phyloP scores from a whole-genome alignment of 2,329 filamentous ascomycete genomes.

The Stagonosporopsis cucurbitacearum region DNA sequence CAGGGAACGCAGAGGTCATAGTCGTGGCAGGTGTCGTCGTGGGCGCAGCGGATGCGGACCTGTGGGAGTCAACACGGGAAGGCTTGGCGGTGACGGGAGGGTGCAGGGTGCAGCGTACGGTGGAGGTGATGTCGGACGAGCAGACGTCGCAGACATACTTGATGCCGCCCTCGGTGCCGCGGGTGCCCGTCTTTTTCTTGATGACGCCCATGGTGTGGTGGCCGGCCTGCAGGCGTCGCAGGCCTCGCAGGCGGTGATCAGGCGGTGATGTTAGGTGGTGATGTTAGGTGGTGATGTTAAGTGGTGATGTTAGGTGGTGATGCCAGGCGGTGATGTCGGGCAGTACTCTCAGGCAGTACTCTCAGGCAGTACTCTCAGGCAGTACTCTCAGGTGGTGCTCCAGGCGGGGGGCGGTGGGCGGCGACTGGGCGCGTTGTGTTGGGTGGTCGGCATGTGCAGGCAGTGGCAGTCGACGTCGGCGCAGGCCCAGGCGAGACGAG shows the following conservation, averaged over 20 bases:
- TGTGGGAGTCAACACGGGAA: constrained; percentile 47
- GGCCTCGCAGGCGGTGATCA: too few species aligned
- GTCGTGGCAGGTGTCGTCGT: constrained; percentile 78
- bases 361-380: too few species aligned
- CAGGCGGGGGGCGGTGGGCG: too few species aligned
- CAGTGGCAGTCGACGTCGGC: too few species aligned
- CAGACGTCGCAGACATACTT: constrained; percentile 99
- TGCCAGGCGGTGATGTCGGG: too few species aligned
- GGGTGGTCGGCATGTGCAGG: too few species aligned
- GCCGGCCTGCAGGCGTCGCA: neutral
- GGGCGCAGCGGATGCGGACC: constrained; percentile 93
- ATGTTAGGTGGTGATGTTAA: too few species aligned
- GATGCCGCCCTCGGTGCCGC: constrained; percentile 75
- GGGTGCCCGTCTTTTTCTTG: constrained; percentile 88
- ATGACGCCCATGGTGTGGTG: constrained; percentile 79
- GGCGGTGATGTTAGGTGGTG: too few species aligned
- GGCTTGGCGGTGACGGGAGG: neutral
- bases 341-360: too few species aligned
- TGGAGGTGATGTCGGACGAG: constrained; percentile 95
- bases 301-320: too few species aligned
- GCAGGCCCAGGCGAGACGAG: neutral
- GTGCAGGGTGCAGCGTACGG: constrained; percentile 66
- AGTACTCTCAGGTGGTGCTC: too few species aligned
- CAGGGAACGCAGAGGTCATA: constrained; percentile 97
- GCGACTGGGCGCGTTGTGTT: too few species aligned